phyloP scores from a whole-genome alignment of 495 filamentous ascomycete species.

The Astrothelium macrocarpum region DNA sequence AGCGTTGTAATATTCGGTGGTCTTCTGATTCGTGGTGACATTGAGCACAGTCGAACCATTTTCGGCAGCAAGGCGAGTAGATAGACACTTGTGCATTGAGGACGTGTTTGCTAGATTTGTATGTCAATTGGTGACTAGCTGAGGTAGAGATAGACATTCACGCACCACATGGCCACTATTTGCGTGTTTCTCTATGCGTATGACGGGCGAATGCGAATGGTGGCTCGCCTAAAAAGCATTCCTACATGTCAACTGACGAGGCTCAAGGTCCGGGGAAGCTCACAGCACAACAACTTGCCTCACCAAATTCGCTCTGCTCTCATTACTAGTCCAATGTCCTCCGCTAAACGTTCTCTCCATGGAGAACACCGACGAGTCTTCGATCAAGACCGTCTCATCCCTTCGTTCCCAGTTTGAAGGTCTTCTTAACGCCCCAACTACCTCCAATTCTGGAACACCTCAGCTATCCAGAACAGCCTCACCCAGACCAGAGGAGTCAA shows the following conservation, averaged over 20 bases:
- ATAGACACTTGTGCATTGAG: constrained; percentile 97
- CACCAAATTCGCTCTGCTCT: constrained; percentile 27
- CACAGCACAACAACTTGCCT: background rate
- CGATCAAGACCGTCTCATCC: constrained; percentile 68
- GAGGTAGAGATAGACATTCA: background rate
- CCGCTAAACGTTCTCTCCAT: background rate
- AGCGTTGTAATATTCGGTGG: constrained; percentile 62
- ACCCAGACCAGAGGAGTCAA: constrained; percentile 11
- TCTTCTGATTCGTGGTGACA: constrained; percentile 76
- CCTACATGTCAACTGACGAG: background rate
- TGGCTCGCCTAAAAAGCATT: background rate
- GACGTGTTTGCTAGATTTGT: constrained; percentile 71
- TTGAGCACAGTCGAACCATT: constrained; percentile 98
- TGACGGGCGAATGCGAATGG: too few species aligned
- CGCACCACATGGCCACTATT: constrained; percentile 22
- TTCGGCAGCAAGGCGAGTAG: constrained; percentile 86
- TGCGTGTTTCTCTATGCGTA: background rate
- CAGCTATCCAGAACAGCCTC: constrained; percentile 12
- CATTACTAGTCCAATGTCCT: constrained; percentile 7
- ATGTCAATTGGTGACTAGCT: background rate
- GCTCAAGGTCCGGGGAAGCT: background rate
- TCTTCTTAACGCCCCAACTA: background rate
- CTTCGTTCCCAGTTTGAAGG: constrained; percentile 82
- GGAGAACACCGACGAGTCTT: constrained; percentile 10
- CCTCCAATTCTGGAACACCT: background rate